Evolutionary conservation across 2,329 filamentous ascomycete genomes (phyloP), one percentile per base, ranked within the genome.

Genomic region (Ascochyta koolunga): DNA sequence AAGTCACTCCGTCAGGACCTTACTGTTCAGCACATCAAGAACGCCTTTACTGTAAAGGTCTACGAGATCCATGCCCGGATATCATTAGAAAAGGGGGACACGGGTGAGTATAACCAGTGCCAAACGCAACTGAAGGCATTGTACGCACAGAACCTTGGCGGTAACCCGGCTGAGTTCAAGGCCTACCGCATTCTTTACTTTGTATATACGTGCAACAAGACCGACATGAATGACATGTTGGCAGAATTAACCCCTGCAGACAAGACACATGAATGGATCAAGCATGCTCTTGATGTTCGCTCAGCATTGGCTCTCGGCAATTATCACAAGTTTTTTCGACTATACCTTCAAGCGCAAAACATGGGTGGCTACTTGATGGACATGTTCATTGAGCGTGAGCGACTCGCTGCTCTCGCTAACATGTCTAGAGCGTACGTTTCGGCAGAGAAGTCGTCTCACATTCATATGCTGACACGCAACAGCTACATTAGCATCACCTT

Each of bases 81-180:
- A 78, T 95, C 95, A 65, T 83, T 99, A 77, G 93, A 99, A 79
- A 97, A 96, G 84, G 92, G 90, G 79, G 95, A 99, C 82, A 86
- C 98, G 82, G 93, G 95, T 99, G 95, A 99, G 95, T 99, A 99
- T 95, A 99, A 99, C 82, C 95, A 99, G 84, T 99, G 95, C 79
- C 95, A 99, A 82, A 98, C 95, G 70, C 95, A 99, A 80, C 83
- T 99, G 73, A 91, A 91, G 77, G 91, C 89, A 63, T 82, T 99
- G 70, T 98, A 99, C 79, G 86, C 86, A 76, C 86, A 91, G 79
- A 89, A 90, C 65, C 81, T 96, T 74, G 91, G 91, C 72, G 95
- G 93, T 69, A 92, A 93, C 77, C 87, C 90, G 72, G 88, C 90
- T 79, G 95, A 99, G 78, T 99, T 99, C 80, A 95, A 95, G 85